Base-by-base conservation (phyloP, 139 green algal genomes). In the Ulvella scutata region DNA sequence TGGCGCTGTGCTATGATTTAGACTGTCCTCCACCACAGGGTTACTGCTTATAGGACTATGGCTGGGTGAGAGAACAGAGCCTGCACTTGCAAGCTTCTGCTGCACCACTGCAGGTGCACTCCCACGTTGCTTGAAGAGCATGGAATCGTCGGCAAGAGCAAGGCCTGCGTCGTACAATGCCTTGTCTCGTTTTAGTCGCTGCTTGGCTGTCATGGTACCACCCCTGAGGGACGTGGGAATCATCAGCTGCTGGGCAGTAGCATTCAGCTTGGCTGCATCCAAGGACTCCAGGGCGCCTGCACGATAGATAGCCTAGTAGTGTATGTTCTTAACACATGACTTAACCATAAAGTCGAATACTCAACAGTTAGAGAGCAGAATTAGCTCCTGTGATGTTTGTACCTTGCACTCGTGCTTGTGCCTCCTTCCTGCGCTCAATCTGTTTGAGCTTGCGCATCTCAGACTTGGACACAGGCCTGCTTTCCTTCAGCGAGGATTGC, bases 381-480 rank as follows among this genome's bases (percentile, higher is more conserved):
- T 6, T 10, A 38, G 23, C 9, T 10, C 33, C 28, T 20, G 37
- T 36, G n/a, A 29, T 17, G 61, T 4, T 67, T 35, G 39, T 20
- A 44, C 21, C 38, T 72, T 40, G 59, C 4, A 37, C 84, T 77
- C 59, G 77, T n/a, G 35, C 79, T 0, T 86, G 79, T 51, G 80
- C 79, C 61, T 85, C 77, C 44, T 91, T 91, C 60, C 89, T 88
- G 7, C 85, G 79, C 73, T 90, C 72, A 4, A 94, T 76, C 60
- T 89, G 84, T 37, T 83, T 84, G 44, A 91, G 79, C 80, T 93
- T 94, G 34, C 88, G 82, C 31, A 84, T 84, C 84, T 92, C 80
- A 0, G 86, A 83, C 73, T 93, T 94, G 77, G 60, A 83, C n/a
- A 87, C 76, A 39, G 67, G 43, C 61, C 39, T 76, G 34, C n/a